These are phyloP conservation scores for Coemansia aciculifera DNA, from an alignment of 192 early-diverging fungal species.

Conservation along the genomic window DNA sequence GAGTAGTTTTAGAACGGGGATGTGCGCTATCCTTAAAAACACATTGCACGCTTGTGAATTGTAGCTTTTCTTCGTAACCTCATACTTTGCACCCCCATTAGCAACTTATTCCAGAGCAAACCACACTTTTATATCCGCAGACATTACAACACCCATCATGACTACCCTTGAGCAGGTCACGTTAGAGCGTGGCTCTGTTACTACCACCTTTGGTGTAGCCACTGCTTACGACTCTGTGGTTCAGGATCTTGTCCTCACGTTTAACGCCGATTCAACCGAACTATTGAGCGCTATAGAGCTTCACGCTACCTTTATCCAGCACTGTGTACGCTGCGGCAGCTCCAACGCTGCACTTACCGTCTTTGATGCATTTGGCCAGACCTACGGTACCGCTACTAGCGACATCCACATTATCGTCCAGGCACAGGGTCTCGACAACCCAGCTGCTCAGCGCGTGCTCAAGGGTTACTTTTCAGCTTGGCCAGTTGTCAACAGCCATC, in stretches of 20 bases:
- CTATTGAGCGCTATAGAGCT: conserved; percentile 14
- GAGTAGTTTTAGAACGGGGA: too few relatives aligned
- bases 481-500: neutral
- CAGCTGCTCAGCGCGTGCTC: conserved; percentile 11
- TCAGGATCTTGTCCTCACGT: neutral
- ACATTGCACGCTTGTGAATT: too few relatives aligned
- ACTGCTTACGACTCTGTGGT: neutral
- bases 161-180: neutral
- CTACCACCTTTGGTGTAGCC: neutral
- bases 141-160: neutral
- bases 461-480: conserved; percentile 27
- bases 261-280: neutral
- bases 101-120: neutral
- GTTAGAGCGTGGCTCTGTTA: neutral
- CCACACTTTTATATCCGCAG: neutral
- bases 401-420: conserved; percentile 22
- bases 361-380: conserved; percentile 1
- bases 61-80: too few relatives aligned
- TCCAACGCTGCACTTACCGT: neutral
- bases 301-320: conserved; percentile 12
- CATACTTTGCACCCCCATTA: too few relatives aligned
- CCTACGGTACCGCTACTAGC: neutral
- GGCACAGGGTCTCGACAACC: conserved; percentile 6
- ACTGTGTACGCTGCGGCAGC: conserved; percentile 7
- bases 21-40: too few relatives aligned